These are phyloP conservation scores for Penicillium freii DNA, from an alignment of 2,329 filamentous ascomycete species.

Conservation along the genomic window DNA sequence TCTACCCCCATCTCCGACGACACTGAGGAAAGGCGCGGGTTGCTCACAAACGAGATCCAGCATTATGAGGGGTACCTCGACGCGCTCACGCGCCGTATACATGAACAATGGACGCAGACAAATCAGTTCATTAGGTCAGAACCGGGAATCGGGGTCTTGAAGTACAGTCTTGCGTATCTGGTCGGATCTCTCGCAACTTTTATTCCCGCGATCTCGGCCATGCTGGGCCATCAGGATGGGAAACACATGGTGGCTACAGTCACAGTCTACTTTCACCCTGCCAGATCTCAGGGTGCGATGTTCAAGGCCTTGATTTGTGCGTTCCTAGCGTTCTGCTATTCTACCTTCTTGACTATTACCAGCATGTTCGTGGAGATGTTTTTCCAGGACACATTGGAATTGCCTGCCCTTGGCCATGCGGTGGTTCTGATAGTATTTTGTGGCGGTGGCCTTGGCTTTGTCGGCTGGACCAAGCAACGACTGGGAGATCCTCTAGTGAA, in stretches of 20 bases:
- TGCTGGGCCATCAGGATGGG: slow-evolving; percentile 80
- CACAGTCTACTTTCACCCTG: slow-evolving; percentile 92
- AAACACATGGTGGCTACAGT: slow-evolving; percentile 94
- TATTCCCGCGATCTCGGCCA: slow-evolving; percentile 66
- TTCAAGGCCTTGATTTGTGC: slow-evolving; percentile 78
- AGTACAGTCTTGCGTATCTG: slow-evolving; percentile 87
- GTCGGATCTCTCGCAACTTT: slow-evolving; percentile 85
- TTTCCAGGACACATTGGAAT: slow-evolving; percentile 65
- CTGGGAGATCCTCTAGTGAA: slow-evolving; percentile 77
- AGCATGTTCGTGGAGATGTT: slow-evolving; percentile 88
- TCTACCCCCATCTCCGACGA: slow-evolving; percentile 28
- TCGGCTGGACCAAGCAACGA: slow-evolving; percentile 83
- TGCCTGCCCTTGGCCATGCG: slow-evolving; percentile 70
- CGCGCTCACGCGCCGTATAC: slow-evolving; percentile 30
- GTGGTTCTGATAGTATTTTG: slow-evolving; percentile 80
- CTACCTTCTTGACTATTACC: slow-evolving; percentile 69
- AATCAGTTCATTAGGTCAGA: slow-evolving; percentile 67
- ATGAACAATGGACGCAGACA: slow-evolving; percentile 40
- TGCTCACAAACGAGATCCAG: slow-evolving; percentile 31
- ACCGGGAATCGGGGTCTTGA: slow-evolving; percentile 75
- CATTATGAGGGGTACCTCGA: slow-evolving; percentile 15
- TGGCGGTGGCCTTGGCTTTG: slow-evolving; percentile 79
- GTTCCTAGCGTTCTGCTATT: slow-evolving; percentile 74
- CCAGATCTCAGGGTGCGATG: slow-evolving; percentile 84
- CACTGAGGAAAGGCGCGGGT: slow-evolving; percentile 36